Evolutionary conservation across 2,329 filamentous ascomycete genomes (phyloP), one percentile per base, ranked within the genome.

Genomic region (Epichloe hybrida): DNA sequence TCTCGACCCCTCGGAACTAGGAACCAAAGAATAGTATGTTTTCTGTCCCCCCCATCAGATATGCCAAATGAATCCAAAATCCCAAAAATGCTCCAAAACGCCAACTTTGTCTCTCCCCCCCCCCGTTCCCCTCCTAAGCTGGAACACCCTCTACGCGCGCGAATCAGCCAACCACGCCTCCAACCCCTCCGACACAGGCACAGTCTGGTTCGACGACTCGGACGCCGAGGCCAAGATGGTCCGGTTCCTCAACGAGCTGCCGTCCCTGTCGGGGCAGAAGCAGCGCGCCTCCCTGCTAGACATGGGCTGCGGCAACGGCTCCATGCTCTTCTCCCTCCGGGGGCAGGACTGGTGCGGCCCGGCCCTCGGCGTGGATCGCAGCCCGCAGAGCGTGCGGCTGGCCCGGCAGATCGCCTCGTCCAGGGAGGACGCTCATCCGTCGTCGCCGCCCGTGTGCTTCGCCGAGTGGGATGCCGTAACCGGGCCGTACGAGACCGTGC

Each of bases 201-300:
- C 89, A 34, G 82, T 93, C 60, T 98, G 93, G 93, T 98, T 98
- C 76, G 85, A 89, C 65, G 93, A 97, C 70, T 86, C 88, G 35
- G 81, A 85, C 62, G 93, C 93, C 54, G 88, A 95, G 62, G 75
- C 82, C 55, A 90, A 90, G 62, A 81, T 95, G 53, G 68, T 95
- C 59, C 57, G 57, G 34, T 56, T 64, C 20, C 52, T 62, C 35
- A 54, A 69, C 55, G 41, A 62, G 8, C 48, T 42, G 41, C 52
- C 12, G 1, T 20, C 9, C 21, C 41, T 41, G 49, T 45, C 37
- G 48, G 4, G 20, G 6, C 54, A 52, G 36, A 55, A 58, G n/a
- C 47, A 60, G 5, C 59, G 66, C n/a, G 73, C 79, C 11, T 69
- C 77, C 2, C 82, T 95, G 53, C 73, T 97, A 0, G 93, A 98